phyloP scores from a whole-genome alignment of 2,329 filamentous ascomycete genomes.

The Aspergillus sp. region DNA sequence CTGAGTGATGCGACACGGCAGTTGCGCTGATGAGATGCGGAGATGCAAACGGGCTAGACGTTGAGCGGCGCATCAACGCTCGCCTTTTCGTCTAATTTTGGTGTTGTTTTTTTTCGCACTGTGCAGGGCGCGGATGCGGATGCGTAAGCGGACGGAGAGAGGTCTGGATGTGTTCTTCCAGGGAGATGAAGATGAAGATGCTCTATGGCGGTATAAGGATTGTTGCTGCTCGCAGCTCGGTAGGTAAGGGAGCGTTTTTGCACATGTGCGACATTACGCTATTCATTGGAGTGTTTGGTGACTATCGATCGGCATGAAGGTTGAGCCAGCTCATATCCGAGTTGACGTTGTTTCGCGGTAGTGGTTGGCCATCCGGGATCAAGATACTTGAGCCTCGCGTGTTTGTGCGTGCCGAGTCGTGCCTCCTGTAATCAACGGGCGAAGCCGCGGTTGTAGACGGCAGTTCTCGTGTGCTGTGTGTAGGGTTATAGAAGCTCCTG shows the following conservation, averaged over 20 bases:
- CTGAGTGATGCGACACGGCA: neutral
- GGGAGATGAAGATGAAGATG: neutral
- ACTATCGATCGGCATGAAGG: constrained; percentile 35
- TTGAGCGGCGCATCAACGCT: neutral
- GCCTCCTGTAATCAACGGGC: constrained; percentile 20
- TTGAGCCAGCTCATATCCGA: constrained; percentile 52
- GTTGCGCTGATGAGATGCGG: neutral
- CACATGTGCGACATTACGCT: neutral
- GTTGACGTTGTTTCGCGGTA: constrained; percentile 33
- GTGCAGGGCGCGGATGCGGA: neutral
- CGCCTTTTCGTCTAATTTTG: neutral
- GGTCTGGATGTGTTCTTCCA: neutral
- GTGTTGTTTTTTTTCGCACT: neutral
- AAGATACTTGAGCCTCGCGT: constrained; percentile 38
- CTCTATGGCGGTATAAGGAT: neutral
- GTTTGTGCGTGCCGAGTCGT: constrained; percentile 27
- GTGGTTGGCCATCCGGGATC: constrained; percentile 36
- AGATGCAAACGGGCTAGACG: neutral
- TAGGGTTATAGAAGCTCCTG: constrained; percentile 41
- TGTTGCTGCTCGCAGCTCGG: neutral
- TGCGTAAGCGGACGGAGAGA: neutral
- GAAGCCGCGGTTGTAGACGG: constrained; percentile 23
- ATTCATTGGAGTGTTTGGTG: neutral
- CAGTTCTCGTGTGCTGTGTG: constrained; percentile 24
- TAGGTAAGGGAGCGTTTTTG: neutral